A percentile compares a stretch with the other conserved stretches of the same genome.
phyloP scores from a whole-genome alignment of 768 basidiomycete species.

The Amanita inopinata region DNA sequence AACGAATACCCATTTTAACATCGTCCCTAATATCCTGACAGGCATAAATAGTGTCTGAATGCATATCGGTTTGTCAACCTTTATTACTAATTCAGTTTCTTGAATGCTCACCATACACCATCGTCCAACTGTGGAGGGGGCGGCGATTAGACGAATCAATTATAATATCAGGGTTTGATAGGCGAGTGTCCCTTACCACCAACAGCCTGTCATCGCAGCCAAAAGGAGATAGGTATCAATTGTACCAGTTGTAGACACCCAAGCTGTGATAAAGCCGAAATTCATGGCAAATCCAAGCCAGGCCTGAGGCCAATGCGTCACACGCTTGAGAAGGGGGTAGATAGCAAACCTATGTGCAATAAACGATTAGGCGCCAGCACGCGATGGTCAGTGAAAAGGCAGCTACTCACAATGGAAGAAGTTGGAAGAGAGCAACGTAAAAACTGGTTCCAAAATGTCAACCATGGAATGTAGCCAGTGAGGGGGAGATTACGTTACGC shows the following conservation, averaged over 20 bases:
- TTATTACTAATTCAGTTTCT: no score
- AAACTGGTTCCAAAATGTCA: conserved; percentile 21
- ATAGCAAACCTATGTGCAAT: conserved; percentile 34
- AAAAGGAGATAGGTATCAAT: conserved; percentile 24
- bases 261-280: conserved; percentile 40
- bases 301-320: conserved; percentile 53
- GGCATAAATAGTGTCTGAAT: conserved; percentile 66
- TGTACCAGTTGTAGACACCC: conserved; percentile 29
- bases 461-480: conserved; percentile 12
- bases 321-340: conserved; percentile 46
- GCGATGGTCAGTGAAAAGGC: neutral
- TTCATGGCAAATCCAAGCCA: conserved; percentile 55
- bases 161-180: neutral
- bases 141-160: conserved; percentile 1
- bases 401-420: conserved; percentile 33
- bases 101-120: conserved; percentile 35
- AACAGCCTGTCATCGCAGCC: conserved; percentile 30
- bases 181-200: conserved; percentile 28
- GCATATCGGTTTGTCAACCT: no score
- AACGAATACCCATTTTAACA: conserved; percentile 60
- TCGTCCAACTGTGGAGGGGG: conserved; percentile 30
- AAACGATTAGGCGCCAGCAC: no score
- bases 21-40: conserved; percentile 76
- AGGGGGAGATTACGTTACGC: conserved; percentile 11
- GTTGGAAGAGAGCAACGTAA: conserved; percentile 33